Percentiles rank a stretch among this genome's conserved stretches.
These are phyloP conservation scores for Candida multigemmis DNA, from an alignment of 805 yeast species.

Conservation along the genomic window DNA sequence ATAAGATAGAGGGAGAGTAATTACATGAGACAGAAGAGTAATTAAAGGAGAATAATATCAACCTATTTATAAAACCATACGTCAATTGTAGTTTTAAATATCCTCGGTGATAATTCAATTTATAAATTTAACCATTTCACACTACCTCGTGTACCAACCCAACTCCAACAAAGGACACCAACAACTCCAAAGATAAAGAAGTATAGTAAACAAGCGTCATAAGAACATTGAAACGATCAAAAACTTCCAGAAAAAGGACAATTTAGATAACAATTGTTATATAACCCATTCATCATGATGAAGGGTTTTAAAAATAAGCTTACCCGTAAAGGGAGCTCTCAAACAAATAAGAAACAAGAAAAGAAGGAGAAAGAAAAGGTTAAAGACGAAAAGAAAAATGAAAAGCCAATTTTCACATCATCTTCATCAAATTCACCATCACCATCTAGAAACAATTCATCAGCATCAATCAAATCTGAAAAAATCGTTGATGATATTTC, in stretches of 20 bases:
- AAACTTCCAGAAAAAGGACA: neutral
- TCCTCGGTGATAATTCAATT: too few species aligned
- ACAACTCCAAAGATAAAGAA: too few species aligned
- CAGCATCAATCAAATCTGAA: conserved; percentile 14
- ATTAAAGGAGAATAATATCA: too few species aligned
- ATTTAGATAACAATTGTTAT: neutral
- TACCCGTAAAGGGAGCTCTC: conserved; percentile 25
- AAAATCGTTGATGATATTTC: conserved; percentile 6
- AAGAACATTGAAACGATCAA: too few species aligned
- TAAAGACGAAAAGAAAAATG: conserved; percentile 6
- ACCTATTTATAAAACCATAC: too few species aligned
- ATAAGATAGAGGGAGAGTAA: too few species aligned
- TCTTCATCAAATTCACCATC: conserved; percentile 20
- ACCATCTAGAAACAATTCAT: conserved; percentile 22
- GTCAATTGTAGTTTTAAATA: too few species aligned
- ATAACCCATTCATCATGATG: conserved; percentile 23
- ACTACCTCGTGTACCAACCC: too few species aligned
- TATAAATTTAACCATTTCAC: too few species aligned
- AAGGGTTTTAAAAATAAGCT: conserved; percentile 39
- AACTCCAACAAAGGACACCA: too few species aligned
- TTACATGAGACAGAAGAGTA: too few species aligned
- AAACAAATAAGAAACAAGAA: conserved; percentile 23
- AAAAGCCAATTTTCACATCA: conserved; percentile 1
- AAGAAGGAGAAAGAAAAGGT: conserved; percentile 25
- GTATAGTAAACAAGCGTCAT: too few species aligned